Conservation (phyloP, 2,329 filamentous ascomycete genomes). For the Drechslera avenae region DNA sequence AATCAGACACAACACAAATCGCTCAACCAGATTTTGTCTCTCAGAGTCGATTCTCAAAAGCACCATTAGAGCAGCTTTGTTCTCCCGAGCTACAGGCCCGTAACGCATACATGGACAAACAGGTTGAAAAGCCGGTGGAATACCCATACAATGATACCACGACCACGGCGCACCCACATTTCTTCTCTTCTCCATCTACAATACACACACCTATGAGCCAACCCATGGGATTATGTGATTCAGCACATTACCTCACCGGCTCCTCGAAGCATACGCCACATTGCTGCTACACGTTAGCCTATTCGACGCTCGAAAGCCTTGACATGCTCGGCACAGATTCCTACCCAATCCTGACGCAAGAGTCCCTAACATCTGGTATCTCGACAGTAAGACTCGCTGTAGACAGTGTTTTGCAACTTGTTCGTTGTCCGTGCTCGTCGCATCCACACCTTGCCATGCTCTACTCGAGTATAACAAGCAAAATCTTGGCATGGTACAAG, state of each 20-base stretch:
- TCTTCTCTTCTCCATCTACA: constrained; percentile 15
- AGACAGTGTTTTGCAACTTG: constrained; percentile 35
- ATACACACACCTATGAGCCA: constrained; percentile 27
- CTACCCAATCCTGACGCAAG: constrained; percentile 23
- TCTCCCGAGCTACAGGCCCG: constrained; percentile 34
- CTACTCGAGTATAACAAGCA: constrained; percentile 42
- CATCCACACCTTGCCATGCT: constrained; percentile 44
- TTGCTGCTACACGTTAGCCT: constrained; percentile 39
- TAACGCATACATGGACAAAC: constrained; percentile 32
- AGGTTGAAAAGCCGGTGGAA: constrained; percentile 30
- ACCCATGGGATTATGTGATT: constrained; percentile 16
- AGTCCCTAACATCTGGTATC: constrained; percentile 33
- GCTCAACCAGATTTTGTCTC: constrained; percentile 33
- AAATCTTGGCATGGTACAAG: constrained; percentile 43
- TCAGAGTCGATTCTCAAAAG: constrained; percentile 36
- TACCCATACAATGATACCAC: constrained; percentile 19
- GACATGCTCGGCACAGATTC: constrained; percentile 21
- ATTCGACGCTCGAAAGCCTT: constrained; percentile 40
- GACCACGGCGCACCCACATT: neutral
- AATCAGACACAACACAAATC: constrained; percentile 21
- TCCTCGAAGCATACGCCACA: constrained; percentile 31
- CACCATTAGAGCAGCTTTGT: constrained; percentile 31
- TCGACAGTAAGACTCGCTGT: constrained; percentile 17
- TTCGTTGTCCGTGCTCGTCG: constrained; percentile 39
- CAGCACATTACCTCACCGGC: constrained; percentile 15